Evolutionary conservation across 306 rosid species (phyloP), one percentile per base, ranked within the genome.

Genomic region (Sindora glabra): DNA sequence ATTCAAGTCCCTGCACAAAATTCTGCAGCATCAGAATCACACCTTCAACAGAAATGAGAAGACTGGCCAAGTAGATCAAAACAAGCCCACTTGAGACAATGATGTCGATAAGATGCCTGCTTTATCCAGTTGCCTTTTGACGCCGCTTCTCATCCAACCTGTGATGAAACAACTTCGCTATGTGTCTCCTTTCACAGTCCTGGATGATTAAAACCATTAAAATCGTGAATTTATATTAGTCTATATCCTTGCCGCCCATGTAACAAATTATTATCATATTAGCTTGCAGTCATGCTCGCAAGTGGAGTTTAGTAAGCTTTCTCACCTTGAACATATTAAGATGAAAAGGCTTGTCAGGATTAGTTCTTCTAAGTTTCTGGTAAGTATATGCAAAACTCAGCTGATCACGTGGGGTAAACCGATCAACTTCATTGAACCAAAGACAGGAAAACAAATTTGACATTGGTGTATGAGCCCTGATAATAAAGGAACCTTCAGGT

Each of bases 341-440:
- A 74, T 79, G 87, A 49, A 92, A 77, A 49, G 96, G 90, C 64
- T 76, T 88, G 52, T 64, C 88, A 39, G 89, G 89, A 74, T 92
- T 92, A 92, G 71, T 88, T 86, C 90, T 88, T 76, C 74, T 83
- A 80, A 92, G 79, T 83, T 92, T 92, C 74, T 88, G 98, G 59
- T 77, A 86, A 26, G 96, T 92, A 64, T 88, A 80, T 3, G 99
- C 90, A 29, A 89, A 89, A 75, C 99, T 92, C 44, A 92, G 90
- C 81, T 92, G 99, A 75, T 92, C 99, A 64, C 99, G 95, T 51
- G 99, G 95, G 47, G 99, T 92, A 74, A 92, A 92, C 30, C 86
- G 84, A 12, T 86, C 96, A 37, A 92, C 86, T 74, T 86, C 96
- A 57, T 92, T 88, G 82, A 86, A 92, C 99, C 99, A 92, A 53